Evolutionary conservation across 2,329 filamentous ascomycete species (phyloP), one percentile per base, ranked within the genome.

Genomic region (Monilinia fructicola): DNA sequence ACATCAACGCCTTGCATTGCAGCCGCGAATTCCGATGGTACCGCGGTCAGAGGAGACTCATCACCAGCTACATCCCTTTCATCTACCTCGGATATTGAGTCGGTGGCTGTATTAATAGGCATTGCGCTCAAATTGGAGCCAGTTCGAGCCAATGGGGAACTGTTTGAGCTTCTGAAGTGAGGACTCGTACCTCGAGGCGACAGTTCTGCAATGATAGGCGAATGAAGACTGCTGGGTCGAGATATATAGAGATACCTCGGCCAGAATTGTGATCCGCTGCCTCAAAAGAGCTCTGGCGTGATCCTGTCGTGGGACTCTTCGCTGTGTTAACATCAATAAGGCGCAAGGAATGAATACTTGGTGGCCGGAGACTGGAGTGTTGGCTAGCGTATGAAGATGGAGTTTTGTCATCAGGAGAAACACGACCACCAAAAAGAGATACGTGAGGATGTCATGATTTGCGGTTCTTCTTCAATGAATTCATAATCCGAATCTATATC

Each of bases 361-460:
- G 67, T 48, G 75, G 72, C 38, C 72, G 71, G n/a, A 72, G 54
- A 64, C 73, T 76, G n/a, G 60, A 73, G 23, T 67, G 69, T 54
- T 38, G 21, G 31, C 44, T 60, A 4, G 73, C 73, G 31, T 66
- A 69, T 54, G 72, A 70, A n/a, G 72, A 72, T 28, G 38, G 44
- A 11, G 35, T 69, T 54, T 69, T 70, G 21, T 75, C 72, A 23
- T 73, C 72, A 12, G 73, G 73, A 56, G 72, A 71, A 23, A 71
- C 65, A 35, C 69, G 58, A 23, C 73, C 73, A 58, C 71, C 71
- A 40, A 77, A 77, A 70, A 18, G 75, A 77, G 12, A 78, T 67
- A 21, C 76, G 72, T 28, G 74, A 74, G 35, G 75, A 76, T 12
- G 75, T 77, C 73, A 78, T 74, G 54, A 78, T 76, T 64, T 74